These are phyloP conservation scores for Mucor lusitanicus DNA, from an alignment of 371 early-diverging fungal genomes.

Conservation along the genomic window DNA sequence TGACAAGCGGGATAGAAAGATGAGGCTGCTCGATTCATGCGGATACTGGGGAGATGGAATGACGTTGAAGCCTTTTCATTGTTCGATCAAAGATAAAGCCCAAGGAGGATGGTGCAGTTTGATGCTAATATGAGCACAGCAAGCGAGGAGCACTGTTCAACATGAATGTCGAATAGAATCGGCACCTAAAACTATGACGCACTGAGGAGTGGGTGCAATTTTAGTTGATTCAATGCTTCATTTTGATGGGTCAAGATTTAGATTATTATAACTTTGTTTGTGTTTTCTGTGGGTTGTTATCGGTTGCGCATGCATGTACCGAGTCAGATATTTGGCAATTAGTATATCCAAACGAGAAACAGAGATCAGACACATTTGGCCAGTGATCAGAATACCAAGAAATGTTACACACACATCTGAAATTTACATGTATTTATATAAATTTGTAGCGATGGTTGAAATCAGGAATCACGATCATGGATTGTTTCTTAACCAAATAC, in stretches of 20 bases:
- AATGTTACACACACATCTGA: not conserved
- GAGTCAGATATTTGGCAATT: not conserved
- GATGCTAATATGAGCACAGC: not conserved
- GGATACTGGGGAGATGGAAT: not conserved
- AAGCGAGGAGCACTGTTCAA: slow-evolving; percentile 1
- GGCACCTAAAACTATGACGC: slow-evolving; percentile 3
- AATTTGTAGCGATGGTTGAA: not conserved
- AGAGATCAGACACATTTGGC: not conserved
- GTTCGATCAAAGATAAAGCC: not conserved
- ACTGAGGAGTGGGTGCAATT: not conserved
- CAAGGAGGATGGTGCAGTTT: not conserved
- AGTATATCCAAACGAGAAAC: not conserved
- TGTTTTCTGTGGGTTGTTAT: not conserved
- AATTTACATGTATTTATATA: not conserved
- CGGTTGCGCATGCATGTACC: not conserved
- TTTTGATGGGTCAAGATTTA: not conserved
- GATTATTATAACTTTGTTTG: not conserved
- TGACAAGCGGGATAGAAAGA: not conserved
- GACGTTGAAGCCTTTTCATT: not conserved
- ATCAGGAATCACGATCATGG: not conserved
- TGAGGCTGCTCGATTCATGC: not conserved
- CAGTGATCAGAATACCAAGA: not conserved
- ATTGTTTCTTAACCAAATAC: not conserved
- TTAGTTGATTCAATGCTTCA: not conserved
- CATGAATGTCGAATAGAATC: not conserved